Conservation (phyloP, 768 basidiomycete species). For the Leccinum arenicola region DNA sequence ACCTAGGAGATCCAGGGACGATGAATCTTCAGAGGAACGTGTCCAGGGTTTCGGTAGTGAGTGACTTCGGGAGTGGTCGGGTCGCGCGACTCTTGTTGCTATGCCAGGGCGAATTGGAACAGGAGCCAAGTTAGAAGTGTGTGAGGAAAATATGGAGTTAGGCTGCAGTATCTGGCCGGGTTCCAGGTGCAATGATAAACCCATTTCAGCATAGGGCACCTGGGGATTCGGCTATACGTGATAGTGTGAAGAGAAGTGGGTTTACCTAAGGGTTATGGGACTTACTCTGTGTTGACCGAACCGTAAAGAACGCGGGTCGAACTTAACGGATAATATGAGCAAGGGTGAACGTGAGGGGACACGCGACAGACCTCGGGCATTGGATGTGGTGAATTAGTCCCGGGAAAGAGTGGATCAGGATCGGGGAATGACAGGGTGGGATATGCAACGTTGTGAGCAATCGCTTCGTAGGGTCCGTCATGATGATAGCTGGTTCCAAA, state of each 20-base stretch:
- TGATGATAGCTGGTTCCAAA: conserved; percentile 65
- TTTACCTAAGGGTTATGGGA: neutral
- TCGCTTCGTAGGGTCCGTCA: conserved; percentile 72
- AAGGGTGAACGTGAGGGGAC: conserved; percentile 1
- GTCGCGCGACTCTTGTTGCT: neutral
- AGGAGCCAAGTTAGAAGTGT: neutral
- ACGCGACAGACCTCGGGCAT: conserved; percentile 24
- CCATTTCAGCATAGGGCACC: conserved; percentile 13
- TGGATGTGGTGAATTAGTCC: neutral
- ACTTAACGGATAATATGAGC: conserved; percentile 17
- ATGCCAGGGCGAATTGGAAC: conserved; percentile 1
- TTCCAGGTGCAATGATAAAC: conserved; percentile 47
- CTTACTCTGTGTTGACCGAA: conserved; percentile 20
- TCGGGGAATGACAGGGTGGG: conserved; percentile 10
- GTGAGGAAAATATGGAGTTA: conserved; percentile 14
- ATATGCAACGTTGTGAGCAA: conserved; percentile 27
- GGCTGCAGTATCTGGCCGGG: conserved; percentile 59
- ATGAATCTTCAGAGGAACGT: neutral
- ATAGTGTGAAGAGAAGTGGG: conserved; percentile 10
- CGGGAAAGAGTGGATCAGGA: conserved; percentile 1
- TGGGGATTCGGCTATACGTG: conserved; percentile 10
- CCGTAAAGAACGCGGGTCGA: conserved; percentile 6
- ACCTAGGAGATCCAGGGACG: neutral
- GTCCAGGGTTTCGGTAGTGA: conserved; percentile 10
- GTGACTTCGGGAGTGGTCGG: conserved; percentile 12